Conservation (phyloP, 2,329 filamentous ascomycete genomes). For the Aspergillus terreus region DNA sequence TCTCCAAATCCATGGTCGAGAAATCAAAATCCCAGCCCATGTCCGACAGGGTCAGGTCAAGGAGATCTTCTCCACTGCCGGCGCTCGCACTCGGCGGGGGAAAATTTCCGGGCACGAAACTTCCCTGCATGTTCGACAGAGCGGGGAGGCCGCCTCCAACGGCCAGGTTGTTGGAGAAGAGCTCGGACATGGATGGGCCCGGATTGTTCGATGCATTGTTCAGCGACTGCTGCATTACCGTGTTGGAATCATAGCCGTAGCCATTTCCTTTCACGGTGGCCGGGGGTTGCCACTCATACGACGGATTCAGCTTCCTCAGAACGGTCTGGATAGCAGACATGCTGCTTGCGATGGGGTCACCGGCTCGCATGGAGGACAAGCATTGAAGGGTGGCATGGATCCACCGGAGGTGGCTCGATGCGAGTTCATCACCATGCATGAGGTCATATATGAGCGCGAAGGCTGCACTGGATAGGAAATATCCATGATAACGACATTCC, state of each 20-base stretch:
- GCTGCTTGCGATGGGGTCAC: slow-evolving; percentile 25
- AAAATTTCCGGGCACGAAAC: slow-evolving; percentile 17
- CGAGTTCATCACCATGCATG: slow-evolving; percentile 36
- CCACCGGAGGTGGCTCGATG: slow-evolving; percentile 41
- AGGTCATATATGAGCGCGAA: slow-evolving; percentile 44
- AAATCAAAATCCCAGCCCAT: slow-evolving; percentile 40
- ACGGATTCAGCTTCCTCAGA: slow-evolving; percentile 27
- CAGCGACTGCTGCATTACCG: neutral
- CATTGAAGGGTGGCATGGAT: slow-evolving; percentile 37
- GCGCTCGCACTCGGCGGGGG: slow-evolving; percentile 20
- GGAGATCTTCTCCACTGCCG: slow-evolving; percentile 28
- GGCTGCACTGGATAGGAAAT: slow-evolving; percentile 42
- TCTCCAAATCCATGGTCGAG: slow-evolving; percentile 38
- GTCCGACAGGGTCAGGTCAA: slow-evolving; percentile 35
- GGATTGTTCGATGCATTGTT: neutral
- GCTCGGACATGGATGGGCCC: neutral
- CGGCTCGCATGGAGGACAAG: slow-evolving; percentile 34
- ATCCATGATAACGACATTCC: slow-evolving; percentile 45
- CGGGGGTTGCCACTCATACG: slow-evolving; percentile 24
- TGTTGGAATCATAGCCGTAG: neutral
- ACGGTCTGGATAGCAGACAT: slow-evolving; percentile 32
- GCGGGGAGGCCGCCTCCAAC: slow-evolving; percentile 4
- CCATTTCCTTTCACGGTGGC: neutral
- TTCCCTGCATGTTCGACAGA: slow-evolving; percentile 20
- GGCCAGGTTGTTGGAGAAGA: neutral